Conservation (phyloP, 2,329 filamentous ascomycete species). For the Parastagonospora avenae region DNA sequence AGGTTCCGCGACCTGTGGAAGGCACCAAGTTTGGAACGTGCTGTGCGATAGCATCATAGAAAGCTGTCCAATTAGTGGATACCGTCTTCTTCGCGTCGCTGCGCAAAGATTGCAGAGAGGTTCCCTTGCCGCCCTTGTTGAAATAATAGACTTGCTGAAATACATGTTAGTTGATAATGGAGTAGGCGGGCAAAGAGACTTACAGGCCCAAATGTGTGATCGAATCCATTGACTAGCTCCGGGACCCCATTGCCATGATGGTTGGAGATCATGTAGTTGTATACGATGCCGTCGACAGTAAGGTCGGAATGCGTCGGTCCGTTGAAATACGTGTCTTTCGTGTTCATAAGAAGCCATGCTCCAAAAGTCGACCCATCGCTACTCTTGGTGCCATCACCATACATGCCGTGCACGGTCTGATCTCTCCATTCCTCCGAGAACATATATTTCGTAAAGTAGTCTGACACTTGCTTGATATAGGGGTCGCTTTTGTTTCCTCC, state of each 20-base stretch:
- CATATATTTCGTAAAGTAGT: constrained; percentile 71
- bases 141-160: constrained; percentile 63
- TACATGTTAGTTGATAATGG: constrained; percentile 39
- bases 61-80: constrained; percentile 61
- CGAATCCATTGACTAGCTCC: constrained; percentile 68
- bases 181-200: not conserved
- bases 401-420: constrained; percentile 63
- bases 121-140: constrained; percentile 57
- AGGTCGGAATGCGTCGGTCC: constrained; percentile 68
- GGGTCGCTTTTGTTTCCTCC: constrained; percentile 60
- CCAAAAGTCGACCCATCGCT: constrained; percentile 60
- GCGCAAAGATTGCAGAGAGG: constrained; percentile 50
- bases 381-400: constrained; percentile 58
- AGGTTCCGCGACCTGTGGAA: constrained; percentile 57
- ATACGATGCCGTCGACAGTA: constrained; percentile 68
- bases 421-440: constrained; percentile 65
- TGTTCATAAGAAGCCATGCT: constrained; percentile 69
- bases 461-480: constrained; percentile 61
- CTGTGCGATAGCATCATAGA: constrained; percentile 67
- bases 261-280: constrained; percentile 63
- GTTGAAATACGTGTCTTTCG: constrained; percentile 66
- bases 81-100: constrained; percentile 61
- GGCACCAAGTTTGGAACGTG: constrained; percentile 65
- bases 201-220: constrained; percentile 66
- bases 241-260: constrained; percentile 68